A percentile compares a stretch with the other conserved stretches of the same genome.
These are phyloP conservation scores for Lachancea quebecensis DNA, from an alignment of 805 yeast genomes.

Conservation along the genomic window DNA sequence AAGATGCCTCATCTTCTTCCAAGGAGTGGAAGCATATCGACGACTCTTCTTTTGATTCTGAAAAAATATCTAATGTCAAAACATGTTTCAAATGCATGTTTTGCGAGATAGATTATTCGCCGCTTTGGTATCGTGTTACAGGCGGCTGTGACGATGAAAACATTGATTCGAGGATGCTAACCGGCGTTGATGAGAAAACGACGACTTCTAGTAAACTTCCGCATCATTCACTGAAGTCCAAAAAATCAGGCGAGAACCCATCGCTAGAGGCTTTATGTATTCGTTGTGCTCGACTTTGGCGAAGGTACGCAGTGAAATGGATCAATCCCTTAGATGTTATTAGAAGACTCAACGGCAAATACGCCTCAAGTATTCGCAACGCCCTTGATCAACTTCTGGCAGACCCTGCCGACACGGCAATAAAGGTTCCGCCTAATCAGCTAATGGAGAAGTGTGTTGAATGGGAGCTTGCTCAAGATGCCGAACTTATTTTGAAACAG, in stretches of 20 bases:
- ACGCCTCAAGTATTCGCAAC: slow-evolving; percentile 8
- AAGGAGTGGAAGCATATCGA: slow-evolving; percentile 34
- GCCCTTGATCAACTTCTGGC: slow-evolving; percentile 16
- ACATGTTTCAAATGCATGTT: slow-evolving; percentile 58
- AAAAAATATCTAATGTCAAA: slow-evolving; percentile 37
- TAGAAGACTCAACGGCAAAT: slow-evolving; percentile 34
- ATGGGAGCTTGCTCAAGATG: slow-evolving; percentile 57
- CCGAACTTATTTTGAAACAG: slow-evolving; percentile 45
- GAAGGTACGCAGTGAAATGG: slow-evolving; percentile 85
- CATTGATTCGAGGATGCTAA: slow-evolving; percentile 17
- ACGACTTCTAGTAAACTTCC: slow-evolving; percentile 8
- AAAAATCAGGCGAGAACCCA: slow-evolving; percentile 14
- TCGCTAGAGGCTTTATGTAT: slow-evolving; percentile 60
- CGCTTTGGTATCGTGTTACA: slow-evolving; percentile 32
- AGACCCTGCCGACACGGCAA: slow-evolving; percentile 12
- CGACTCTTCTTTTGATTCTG: slow-evolving; percentile 54
- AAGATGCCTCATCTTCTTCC: slow-evolving; percentile 11
- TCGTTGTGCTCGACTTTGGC: slow-evolving; percentile 87
- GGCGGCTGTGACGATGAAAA: slow-evolving; percentile 29
- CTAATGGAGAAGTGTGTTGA: slow-evolving; percentile 47
- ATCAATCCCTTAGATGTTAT: slow-evolving; percentile 65
- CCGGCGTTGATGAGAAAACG: slow-evolving; percentile 18
- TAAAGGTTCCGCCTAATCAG: slow-evolving; percentile 13
- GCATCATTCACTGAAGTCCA: slow-evolving; percentile 27
- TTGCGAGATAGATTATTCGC: slow-evolving; percentile 43